Evolutionary conservation across 164 flowering plant species (phyloP).

Genomic region (Sedum album): DNA sequence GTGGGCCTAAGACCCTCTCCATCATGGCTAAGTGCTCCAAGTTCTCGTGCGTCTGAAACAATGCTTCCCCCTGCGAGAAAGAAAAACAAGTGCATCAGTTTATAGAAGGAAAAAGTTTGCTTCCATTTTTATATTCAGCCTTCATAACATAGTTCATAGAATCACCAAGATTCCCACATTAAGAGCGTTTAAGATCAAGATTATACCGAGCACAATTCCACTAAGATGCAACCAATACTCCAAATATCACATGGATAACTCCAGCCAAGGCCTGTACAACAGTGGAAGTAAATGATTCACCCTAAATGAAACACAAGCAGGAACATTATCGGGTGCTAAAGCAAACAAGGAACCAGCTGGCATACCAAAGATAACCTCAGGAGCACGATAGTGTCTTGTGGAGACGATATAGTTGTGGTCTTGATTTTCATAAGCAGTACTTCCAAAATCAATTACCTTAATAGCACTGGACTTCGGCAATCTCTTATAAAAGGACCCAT

Average conservation of each 20-base stretch:
- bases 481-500: constrained; percentile 45
- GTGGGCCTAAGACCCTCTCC: constrained; percentile 68
- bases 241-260: constrained; percentile 74
- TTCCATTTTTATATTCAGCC: not conserved
- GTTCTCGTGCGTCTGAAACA: constrained; percentile 73
- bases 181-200: not conserved
- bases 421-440: constrained; percentile 81
- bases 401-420: constrained; percentile 83
- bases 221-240: constrained; percentile 77
- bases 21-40: constrained; percentile 77
- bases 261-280: constrained; percentile 63
- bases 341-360: not conserved
- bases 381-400: constrained; percentile 71
- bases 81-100: not conserved
- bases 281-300: not conserved
- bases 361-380: constrained; percentile 74
- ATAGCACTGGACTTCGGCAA: constrained; percentile 82
- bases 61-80: constrained; percentile 57
- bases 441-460: constrained; percentile 93
- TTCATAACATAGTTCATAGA: not conserved
- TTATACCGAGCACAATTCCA: constrained; percentile 69
- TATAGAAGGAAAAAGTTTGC: not conserved
- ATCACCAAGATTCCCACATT: not conserved
- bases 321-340: not conserved
- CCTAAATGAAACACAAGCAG: not conserved